Conservation (phyloP, 495 filamentous ascomycete genomes). For the Lasiosphaeria ovina region DNA sequence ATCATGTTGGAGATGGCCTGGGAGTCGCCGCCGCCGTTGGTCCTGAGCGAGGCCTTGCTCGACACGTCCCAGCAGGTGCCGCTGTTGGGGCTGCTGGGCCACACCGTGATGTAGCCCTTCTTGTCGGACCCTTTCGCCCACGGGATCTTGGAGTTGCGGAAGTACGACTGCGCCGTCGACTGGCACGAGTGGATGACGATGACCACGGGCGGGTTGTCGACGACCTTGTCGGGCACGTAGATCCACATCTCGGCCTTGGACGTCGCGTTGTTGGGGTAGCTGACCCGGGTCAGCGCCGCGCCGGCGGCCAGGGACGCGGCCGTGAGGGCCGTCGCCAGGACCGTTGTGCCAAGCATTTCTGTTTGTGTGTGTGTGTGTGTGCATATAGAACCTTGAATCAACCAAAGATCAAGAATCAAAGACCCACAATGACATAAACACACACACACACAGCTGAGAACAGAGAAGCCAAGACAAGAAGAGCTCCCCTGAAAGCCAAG, state of each 20-base stretch:
- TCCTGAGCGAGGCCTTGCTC: conserved; percentile 40
- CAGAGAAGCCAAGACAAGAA: not conserved
- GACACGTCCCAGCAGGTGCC: conserved; percentile 60
- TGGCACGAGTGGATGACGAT: conserved; percentile 59
- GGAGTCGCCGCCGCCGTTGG: conserved; percentile 38
- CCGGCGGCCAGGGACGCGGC: conserved; percentile 7
- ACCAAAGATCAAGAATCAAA: not conserved
- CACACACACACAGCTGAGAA: not conserved
- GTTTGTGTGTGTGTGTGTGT: conserved; percentile 1
- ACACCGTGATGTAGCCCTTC: conserved; percentile 58
- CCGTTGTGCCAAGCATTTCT: conserved; percentile 5
- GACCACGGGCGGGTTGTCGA: conserved; percentile 49
- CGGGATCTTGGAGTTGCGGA: conserved; percentile 47
- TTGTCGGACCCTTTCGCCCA: conserved; percentile 49
- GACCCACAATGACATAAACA: not conserved
- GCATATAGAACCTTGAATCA: not conserved
- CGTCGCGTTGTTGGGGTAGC: conserved; percentile 41
- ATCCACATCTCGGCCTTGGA: conserved; percentile 44
- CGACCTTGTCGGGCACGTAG: conserved; percentile 54
- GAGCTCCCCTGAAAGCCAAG: not conserved
- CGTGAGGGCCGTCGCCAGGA: not conserved
- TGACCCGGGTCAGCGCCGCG: conserved; percentile 37
- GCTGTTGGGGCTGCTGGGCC: conserved; percentile 46
- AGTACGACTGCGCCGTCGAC: conserved; percentile 52
- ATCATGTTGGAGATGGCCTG: conserved; percentile 47